Evolutionary conservation across 2,329 filamentous ascomycete genomes (phyloP).

Genomic region (Nemania bipapillata): DNA sequence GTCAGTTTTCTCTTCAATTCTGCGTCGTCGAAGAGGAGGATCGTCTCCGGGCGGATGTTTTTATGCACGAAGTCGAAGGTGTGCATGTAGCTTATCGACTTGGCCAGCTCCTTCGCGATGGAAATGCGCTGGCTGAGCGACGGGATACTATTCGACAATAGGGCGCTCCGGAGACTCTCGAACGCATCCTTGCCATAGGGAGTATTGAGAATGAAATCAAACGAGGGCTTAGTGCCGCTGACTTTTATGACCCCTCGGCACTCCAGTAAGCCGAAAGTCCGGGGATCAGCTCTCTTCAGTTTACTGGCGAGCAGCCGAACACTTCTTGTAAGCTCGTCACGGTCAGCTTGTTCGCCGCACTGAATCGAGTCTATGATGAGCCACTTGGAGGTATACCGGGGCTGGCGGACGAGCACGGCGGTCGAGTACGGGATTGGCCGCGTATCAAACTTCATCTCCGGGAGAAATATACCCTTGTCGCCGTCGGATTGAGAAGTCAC

Average conservation of each 20-base stretch:
- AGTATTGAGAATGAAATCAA: neutral
- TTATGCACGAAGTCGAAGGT: constrained; percentile 17
- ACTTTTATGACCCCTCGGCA: constrained; percentile 10
- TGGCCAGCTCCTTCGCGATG: constrained; percentile 7
- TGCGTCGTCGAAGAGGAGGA: constrained; percentile 1
- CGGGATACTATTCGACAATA: neutral
- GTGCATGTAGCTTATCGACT: constrained; percentile 15
- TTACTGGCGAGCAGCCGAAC: constrained; percentile 9
- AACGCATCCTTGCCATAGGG: neutral
- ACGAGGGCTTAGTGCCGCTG: neutral
- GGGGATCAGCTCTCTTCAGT: constrained; percentile 8
- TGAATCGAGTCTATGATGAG: constrained; percentile 7
- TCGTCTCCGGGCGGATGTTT: constrained; percentile 9
- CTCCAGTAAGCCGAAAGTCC: constrained; percentile 10
- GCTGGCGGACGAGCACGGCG: neutral
- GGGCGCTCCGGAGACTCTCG: neutral
- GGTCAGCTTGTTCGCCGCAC: constrained; percentile 4
- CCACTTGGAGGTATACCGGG: neutral
- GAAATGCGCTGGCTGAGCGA: constrained; percentile 1
- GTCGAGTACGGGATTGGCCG: constrained; percentile 7
- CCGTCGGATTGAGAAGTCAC: neutral
- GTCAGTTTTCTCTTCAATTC: neutral
- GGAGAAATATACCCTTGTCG: constrained; percentile 2
- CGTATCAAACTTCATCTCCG: neutral
- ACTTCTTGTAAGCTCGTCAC: neutral